Conservation (phyloP, 2,329 filamentous ascomycete species). For the Trichoderma koningiopsis region DNA sequence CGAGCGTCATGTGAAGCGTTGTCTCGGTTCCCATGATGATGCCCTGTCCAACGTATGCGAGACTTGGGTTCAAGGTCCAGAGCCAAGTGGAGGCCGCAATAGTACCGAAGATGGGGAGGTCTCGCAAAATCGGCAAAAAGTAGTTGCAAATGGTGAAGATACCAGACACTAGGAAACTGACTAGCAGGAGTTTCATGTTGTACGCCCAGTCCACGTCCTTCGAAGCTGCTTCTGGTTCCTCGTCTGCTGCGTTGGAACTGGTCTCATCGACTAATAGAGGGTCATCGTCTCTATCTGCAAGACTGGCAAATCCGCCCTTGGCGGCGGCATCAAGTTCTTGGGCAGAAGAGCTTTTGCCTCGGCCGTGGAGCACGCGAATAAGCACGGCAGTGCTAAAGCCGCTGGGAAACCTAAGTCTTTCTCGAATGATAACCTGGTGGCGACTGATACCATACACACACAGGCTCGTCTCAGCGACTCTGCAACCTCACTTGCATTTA, state of each 20-base stretch:
- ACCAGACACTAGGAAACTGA: conserved; percentile 62
- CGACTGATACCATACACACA: conserved; percentile 48
- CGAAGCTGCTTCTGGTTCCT: conserved; percentile 37
- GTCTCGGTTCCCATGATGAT: conserved; percentile 98
- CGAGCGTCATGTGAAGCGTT: conserved; percentile 92
- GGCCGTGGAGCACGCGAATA: conserved; percentile 84
- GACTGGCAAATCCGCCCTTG: conserved; percentile 47
- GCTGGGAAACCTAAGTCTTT: conserved; percentile 91
- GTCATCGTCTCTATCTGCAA: conserved; percentile 40
- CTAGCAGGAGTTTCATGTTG: conserved; percentile 57
- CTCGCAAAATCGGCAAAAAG: conserved; percentile 82
- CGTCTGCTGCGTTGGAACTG: conserved; percentile 29
- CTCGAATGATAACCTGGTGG: conserved; percentile 87
- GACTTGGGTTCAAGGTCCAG: conserved; percentile 93
- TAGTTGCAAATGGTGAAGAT: conserved; percentile 80
- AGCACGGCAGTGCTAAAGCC: conserved; percentile 94
- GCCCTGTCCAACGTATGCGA: conserved; percentile 96
- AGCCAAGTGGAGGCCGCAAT: conserved; percentile 78
- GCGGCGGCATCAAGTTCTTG: conserved; percentile 41
- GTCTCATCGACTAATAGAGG: conserved; percentile 30
- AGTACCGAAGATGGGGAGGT: conserved; percentile 82
- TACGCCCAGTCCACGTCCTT: conserved; percentile 44
- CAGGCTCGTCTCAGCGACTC: not conserved
- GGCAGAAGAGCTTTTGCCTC: conserved; percentile 40
- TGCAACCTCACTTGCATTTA: not conserved